Base-by-base conservation (phyloP, 495 filamentous ascomycete genomes). In the Cenococcum geophilum region DNA sequence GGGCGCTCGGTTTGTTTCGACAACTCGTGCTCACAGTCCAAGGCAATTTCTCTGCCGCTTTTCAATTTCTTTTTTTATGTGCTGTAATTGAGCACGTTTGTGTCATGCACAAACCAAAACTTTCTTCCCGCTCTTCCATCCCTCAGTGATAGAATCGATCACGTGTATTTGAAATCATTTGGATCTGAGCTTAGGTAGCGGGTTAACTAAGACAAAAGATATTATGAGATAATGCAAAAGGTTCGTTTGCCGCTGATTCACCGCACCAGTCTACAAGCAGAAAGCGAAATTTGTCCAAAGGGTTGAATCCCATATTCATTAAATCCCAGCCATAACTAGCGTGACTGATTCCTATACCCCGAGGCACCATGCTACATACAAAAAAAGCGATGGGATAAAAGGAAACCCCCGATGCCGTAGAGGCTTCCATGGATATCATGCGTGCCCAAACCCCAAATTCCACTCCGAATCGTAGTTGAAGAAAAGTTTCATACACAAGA, bases 371-470 rank as follows among this genome's bases (percentile, higher is more conserved):
- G 27, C 27, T 32, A 32, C 27, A 2, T 32, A 32, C 3, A 32
- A 32, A 2, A 32, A 32, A 32, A 32, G 6, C 27, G 27, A 32
- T 32, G 27, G 27, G 27, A 32, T 32, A 6, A 6, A 32, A 32
- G 27, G 27, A 6, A 32, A 32, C 27, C 27, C 27, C 40, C 40
- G 40, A 45, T 27, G 49, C 25, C 49, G 49, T 52, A 52, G 49
- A 18, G 49, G 25, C 49, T 32, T 32, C 27, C 27, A 32, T 52
- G 49, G 49, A 52, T 52, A 52, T 52, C 49, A 25, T 52, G 49
- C 27, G 6, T 32, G 27, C 27, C 21, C 49, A 18, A 45, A 45
- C 40, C 40, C 11, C 4, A 45, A 45, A 16, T 45, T 14, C 40
- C 40, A 45, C 27, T 6, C 27, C 27, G 6, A 32, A 32, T 32